Base-by-base conservation (phyloP, 2,329 filamentous ascomycete species). In the Xylariaceae sp. region DNA sequence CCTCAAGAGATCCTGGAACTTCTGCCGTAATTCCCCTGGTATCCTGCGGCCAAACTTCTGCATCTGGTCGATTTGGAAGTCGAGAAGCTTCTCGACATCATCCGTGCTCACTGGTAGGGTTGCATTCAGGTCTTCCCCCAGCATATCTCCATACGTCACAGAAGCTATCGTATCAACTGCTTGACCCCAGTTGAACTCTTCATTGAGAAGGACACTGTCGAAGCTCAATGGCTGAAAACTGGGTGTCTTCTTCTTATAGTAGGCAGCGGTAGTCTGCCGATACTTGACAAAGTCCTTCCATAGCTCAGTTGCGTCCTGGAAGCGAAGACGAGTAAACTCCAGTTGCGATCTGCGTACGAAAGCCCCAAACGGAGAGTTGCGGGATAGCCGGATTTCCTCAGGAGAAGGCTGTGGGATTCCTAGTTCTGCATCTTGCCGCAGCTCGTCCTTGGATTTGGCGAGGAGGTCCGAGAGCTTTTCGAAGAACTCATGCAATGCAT, bases 1-100 rank as follows among this genome's bases (percentile, higher is more conserved):
- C 34, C 82, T 80, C 10, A 94, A 74, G 67, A 95, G 82, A 53
- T 81, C 79, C 42, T 84, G 82, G 55, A 97, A 85, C 62, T 88
- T 84, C n/a, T 80, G 76, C 58, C 85, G 87, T 73, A 96, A 86
- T 55, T 87, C 85, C 13, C 86, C 76, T 0, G 93, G 89, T 47
- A 97, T 84, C 67, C 93, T 83, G 60, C 83, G 88, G 8, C 93
- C 93, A 65, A 88, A 83, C 71, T 85, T 89, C 72, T 97, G 92
- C 76, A 97, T 85, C 72, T 91, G 86, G 64, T 90, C 87, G 44
- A 97, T 87, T 70, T 96, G 92, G 67, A 94, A 95, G 66, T 95
- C 90, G 17, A 97, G 76, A 34, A 97, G 77, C 35, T 83, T 84
- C 70, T 95, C 90, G 6, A 94, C 79, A 69, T 96, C 91, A 66